Evolutionary conservation across 345 rosid genomes (phyloP), one percentile per base, ranked within the genome.

Genomic region (Populus pruinosa): DNA sequence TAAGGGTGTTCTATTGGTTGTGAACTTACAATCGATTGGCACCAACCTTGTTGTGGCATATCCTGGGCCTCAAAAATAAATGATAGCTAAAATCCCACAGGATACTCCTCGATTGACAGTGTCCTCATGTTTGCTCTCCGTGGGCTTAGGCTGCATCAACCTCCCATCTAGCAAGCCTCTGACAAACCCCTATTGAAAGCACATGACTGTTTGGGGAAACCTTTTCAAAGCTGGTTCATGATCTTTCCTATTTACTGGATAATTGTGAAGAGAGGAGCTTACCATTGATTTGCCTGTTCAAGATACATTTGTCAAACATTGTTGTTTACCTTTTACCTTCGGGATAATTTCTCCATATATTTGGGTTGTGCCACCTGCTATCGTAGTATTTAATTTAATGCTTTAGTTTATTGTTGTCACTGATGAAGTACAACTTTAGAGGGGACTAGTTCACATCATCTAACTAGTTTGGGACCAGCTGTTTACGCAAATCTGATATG

Each of bases 381-480:
- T 63, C 13, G 8, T 43, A 69, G 2, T 31, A 8, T 62, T 63
- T 25, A 43, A 21, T 43, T 70, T n/a, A 31, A 36, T 23, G 38
- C 39, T 50, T n/a, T 66, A 21, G 36, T 29, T 43, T 44, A 13
- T 11, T 63, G 33, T 41, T 69, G 69, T 29, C 70, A 21, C 62
- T n/a, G 17, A 18, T 23, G 50, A 27, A 33, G 31, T 56, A 29
- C 23, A 44, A 59, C 53, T 33, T 47, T 35, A 8, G 36, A 35
- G 29, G 35, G 14, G 29, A 47, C 11, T 55, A 53, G 56, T 76
- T 56, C 69, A 50, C 11, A 29, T 41, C 23, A 21, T 25, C 17
- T 76, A 4, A 64, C 49, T 49, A 73, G 14, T 64, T 36, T 13
- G 27, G 70, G 59, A 71, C 69, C 75, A 61, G 61, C 53, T 56